phyloP scores from a whole-genome alignment of 2,329 filamentous ascomycete species.

The Helotiales sp. region DNA sequence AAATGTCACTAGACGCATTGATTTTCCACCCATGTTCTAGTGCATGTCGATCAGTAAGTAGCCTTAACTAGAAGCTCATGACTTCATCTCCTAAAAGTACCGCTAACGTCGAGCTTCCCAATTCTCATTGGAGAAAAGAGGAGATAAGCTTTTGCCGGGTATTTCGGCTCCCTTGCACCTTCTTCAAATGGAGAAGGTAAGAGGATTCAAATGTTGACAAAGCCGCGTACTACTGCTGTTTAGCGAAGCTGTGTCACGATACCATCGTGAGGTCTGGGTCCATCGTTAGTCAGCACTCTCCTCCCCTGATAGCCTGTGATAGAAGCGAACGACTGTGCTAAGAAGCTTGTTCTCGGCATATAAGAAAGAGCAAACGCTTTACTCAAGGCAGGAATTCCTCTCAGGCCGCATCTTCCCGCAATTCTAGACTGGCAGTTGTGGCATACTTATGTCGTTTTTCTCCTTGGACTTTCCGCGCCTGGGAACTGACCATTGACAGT shows the following conservation, averaged over 20 bases:
- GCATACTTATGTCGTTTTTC: not conserved
- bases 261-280: not conserved
- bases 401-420: not conserved
- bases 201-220: not conserved
- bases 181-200: not conserved
- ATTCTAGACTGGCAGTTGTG: not conserved
- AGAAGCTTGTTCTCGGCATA: conserved; percentile 1
- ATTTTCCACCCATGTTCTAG: conserved; percentile 2
- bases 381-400: not conserved
- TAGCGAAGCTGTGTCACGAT: not conserved
- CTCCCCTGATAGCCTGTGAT: not conserved
- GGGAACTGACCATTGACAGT: not conserved
- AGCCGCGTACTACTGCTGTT: not conserved
- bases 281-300: not conserved
- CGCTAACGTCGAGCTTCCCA: not conserved
- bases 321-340: not conserved
- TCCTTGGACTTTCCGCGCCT: not conserved
- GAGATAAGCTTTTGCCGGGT: not conserved
- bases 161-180: not conserved
- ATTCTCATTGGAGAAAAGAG: not conserved
- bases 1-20: not conserved
- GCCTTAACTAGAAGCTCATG: not conserved
- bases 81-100: not conserved
- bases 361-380: not conserved
- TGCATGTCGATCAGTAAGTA: not conserved